These are phyloP conservation scores for Vinca minor DNA, from an alignment of 257 asterid species.

Conservation along the genomic window DNA sequence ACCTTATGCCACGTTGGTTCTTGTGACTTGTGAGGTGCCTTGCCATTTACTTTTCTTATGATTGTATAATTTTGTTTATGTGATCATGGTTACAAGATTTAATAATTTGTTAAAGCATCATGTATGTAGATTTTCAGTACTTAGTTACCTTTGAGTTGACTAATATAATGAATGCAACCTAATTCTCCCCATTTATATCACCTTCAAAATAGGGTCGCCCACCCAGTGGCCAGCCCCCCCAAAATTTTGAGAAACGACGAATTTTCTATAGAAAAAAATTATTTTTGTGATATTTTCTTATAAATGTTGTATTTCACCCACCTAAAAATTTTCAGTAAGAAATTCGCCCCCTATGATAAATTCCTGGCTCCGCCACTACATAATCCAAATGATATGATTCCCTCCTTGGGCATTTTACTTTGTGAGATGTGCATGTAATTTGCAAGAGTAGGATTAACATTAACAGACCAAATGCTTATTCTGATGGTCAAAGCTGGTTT, in stretches of 20 bases:
- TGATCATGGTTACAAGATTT: neutral
- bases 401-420: neutral
- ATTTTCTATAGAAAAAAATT: too few relatives aligned
- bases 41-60: neutral
- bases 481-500: neutral
- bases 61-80: neutral
- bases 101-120: neutral
- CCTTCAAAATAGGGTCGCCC: neutral
- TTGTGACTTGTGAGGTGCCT: slow-evolving; percentile 89
- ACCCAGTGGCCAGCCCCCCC: too few relatives aligned
- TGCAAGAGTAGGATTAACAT: neutral
- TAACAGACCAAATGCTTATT: neutral
- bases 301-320: too few relatives aligned
- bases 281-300: too few relatives aligned
- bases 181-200: neutral
- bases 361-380: too few relatives aligned
- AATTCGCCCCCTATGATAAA: too few relatives aligned
- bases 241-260: too few relatives aligned
- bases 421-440: neutral
- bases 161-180: neutral
- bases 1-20: slow-evolving; percentile 82
- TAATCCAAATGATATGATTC: neutral
- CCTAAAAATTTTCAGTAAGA: too few relatives aligned
- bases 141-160: neutral
- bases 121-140: neutral